Base-by-base conservation (phyloP, 2,329 filamentous ascomycete species). In the Venturia asperata region DNA sequence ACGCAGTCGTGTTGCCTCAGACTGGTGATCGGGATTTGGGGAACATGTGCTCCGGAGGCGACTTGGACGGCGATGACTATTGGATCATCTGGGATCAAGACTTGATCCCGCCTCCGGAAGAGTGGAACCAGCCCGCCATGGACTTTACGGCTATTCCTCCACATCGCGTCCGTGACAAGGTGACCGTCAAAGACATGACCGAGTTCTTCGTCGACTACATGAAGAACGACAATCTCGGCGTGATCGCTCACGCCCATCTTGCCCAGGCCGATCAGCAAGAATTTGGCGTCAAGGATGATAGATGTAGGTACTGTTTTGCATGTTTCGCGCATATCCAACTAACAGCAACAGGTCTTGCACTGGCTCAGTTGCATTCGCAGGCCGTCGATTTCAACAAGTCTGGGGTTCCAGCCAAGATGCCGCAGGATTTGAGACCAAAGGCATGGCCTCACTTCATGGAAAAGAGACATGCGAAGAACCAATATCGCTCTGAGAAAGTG, bases 361-460 rank as follows among this genome's bases (percentile, higher is more conserved):
- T 97, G 5, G 92, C 93, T 2, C 79, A 83, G 10, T 78, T 97
- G 2, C 94, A 99, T 74, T 97, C 94, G 0, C 86, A 87, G 70
- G 93, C 94, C 0, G 94, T 99, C 0, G 94, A 99, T 74, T 99
- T 94, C 72, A 87, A 90, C 56, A 99, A 99, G 77, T 93, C 91
- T 1, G 94, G 94, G 0, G 82, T 88, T 11, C 84, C 89, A 0
- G 93, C 92, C 0, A 77, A 82, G 24, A 88, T 96, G 79, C 79
- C 80, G 7, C 76, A 78, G 47, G 77, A 81, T 0, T 78, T 94
- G 4, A 78, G 80, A n/a, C 86, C 89, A 0, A 78, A 70, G 6
- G 77, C 70, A 64, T 96, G 86, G 83, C 94, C 92, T 0, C 93
- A 97, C 74, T 97, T 93, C 73, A 93, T 95, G 87, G 88, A 92